Percentiles rank a stretch among this genome's conserved stretches.
These are phyloP conservation scores for Solanum etuberosum DNA, from an alignment of 257 asterid species.

Conservation along the genomic window DNA sequence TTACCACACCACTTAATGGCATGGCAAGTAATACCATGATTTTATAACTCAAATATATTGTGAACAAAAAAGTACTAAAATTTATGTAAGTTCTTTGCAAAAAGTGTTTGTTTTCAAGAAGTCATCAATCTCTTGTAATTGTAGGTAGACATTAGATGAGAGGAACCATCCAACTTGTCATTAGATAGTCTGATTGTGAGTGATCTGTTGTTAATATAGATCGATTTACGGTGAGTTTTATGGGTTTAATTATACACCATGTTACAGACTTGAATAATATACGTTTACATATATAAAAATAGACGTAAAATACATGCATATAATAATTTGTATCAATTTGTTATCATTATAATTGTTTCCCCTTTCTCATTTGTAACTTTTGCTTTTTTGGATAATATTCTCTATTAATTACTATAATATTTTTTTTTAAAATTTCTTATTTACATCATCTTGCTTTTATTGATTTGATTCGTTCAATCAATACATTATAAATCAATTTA, in stretches of 20 bases:
- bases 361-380: background rate
- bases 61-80: background rate
- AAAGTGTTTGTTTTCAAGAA: background rate
- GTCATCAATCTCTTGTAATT: background rate
- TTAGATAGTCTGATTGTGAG: background rate
- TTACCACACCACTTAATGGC: background rate
- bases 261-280: too few species aligned
- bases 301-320: too few species aligned
- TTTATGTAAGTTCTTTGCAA: background rate
- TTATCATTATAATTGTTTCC: background rate
- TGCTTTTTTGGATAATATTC: background rate
- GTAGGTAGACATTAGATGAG: background rate
- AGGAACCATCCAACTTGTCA: background rate
- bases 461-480: background rate
- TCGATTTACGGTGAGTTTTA: too few species aligned
- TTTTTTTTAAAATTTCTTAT: background rate
- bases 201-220: too few species aligned
- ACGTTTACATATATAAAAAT: too few species aligned
- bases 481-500: background rate
- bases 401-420: too few species aligned
- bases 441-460: background rate
- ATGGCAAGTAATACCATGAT: background rate
- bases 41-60: background rate
- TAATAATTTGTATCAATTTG: background rate
- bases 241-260: too few species aligned